Conservation (phyloP, 768 basidiomycete species). For the Russula foetens region DNA sequence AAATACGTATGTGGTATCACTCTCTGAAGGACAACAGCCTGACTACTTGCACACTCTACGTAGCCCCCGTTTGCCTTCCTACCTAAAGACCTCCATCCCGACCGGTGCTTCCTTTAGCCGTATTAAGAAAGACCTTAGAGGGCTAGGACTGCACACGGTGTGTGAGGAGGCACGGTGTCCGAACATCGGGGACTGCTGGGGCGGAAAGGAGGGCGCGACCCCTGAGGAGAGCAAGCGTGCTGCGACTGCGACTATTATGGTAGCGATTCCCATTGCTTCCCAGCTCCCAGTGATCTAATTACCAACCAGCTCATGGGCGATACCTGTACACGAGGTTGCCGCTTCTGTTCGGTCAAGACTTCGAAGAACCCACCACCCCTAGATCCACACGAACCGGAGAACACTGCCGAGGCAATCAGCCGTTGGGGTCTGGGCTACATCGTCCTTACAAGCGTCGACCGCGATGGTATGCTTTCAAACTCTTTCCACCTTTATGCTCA, state of each 20-base stretch:
- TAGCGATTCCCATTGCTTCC: slow-evolving; percentile 27
- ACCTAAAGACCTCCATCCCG: slow-evolving; percentile 88
- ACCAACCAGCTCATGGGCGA: slow-evolving; percentile 87
- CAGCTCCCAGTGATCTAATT: not conserved
- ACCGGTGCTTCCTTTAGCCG: slow-evolving; percentile 80
- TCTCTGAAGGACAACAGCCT: not conserved
- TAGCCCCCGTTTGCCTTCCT: slow-evolving; percentile 81
- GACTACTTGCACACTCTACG: not conserved
- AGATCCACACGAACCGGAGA: slow-evolving; percentile 94
- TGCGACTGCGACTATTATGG: slow-evolving; percentile 99
- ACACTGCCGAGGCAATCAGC: slow-evolving; percentile 96
- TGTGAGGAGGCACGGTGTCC: slow-evolving; percentile 99
- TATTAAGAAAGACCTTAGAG: slow-evolving; percentile 93
- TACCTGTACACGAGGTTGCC: slow-evolving; percentile 95
- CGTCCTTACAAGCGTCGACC: slow-evolving; percentile 91
- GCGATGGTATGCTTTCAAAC: slow-evolving; percentile 63
- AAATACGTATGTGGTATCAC: slow-evolving; percentile 41
- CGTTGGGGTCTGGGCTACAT: slow-evolving; percentile 98
- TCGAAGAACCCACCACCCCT: slow-evolving; percentile 81
- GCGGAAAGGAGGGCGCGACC: slow-evolving; percentile 61
- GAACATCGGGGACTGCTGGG: slow-evolving; percentile 99
- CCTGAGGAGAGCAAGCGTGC: slow-evolving; percentile 67
- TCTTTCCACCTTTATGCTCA: not conserved
- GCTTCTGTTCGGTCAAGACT: slow-evolving; percentile 97
- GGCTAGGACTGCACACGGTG: slow-evolving; percentile 87